Conservation (phyloP, 2,329 filamentous ascomycete genomes). For the Sclerotinia sclerotiorum region DNA sequence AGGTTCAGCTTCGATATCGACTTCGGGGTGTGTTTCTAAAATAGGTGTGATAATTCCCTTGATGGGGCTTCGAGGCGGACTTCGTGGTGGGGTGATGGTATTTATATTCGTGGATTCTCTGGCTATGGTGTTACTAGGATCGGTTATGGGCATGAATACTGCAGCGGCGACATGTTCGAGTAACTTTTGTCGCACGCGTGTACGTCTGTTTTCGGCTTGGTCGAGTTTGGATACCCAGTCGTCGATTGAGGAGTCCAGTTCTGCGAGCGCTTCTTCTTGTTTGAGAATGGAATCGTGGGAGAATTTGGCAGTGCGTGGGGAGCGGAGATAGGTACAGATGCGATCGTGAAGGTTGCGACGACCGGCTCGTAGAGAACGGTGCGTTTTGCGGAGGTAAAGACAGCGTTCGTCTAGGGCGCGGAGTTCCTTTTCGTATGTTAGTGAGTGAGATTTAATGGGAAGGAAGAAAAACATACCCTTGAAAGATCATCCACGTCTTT, state of each 20-base stretch:
- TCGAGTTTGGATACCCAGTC: slow-evolving; percentile 81
- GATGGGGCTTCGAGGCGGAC: slow-evolving; percentile 50
- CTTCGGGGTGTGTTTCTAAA: not conserved
- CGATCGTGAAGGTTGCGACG: slow-evolving; percentile 74
- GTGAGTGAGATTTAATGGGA: not conserved
- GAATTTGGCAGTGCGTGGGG: slow-evolving; percentile 68
- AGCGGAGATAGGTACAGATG: slow-evolving; percentile 75
- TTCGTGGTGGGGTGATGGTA: slow-evolving; percentile 34
- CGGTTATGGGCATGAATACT: slow-evolving; percentile 44
- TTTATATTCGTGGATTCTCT: not conserved
- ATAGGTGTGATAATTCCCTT: slow-evolving; percentile 35
- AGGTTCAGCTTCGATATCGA: not conserved
- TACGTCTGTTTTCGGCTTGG: slow-evolving; percentile 73
- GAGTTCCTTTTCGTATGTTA: slow-evolving; percentile 56
- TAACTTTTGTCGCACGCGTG: slow-evolving; percentile 73
- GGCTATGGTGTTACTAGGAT: too few relatives aligned
- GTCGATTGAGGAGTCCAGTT: slow-evolving; percentile 75
- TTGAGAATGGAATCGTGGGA: slow-evolving; percentile 73
- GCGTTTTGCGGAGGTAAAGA: slow-evolving; percentile 75
- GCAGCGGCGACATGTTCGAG: slow-evolving; percentile 79
- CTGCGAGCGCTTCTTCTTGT: slow-evolving; percentile 75
- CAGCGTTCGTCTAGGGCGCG: slow-evolving; percentile 74
- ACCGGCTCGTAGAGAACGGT: slow-evolving; percentile 71
- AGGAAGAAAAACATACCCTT: slow-evolving; percentile 46
- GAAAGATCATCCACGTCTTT: slow-evolving; percentile 66